Evolutionary conservation across 1,139 yeast genomes (phyloP).

Genomic region (Saccharomyces hybrid): DNA sequence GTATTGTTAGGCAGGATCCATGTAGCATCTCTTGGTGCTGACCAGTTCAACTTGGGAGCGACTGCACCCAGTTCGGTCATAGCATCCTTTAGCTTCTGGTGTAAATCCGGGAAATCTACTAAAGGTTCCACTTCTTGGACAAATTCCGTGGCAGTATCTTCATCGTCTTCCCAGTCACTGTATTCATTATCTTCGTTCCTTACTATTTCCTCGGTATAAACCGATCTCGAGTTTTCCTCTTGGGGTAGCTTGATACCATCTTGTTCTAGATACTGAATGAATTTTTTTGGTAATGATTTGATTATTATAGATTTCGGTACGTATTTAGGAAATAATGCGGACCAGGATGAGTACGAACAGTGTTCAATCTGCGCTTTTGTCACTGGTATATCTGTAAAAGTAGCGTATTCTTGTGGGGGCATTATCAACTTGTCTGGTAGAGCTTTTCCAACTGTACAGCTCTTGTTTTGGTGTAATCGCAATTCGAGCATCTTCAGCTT

Average conservation of each 20-base stretch:
- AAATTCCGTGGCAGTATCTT: conserved; percentile 32
- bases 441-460: neutral
- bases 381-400: conserved; percentile 36
- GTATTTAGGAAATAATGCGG: conserved; percentile 43
- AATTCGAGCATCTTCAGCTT: neutral
- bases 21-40: conserved; percentile 87
- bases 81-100: conserved; percentile 40
- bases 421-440: neutral
- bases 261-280: conserved; percentile 59
- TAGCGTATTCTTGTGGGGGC: conserved; percentile 13
- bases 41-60: conserved; percentile 91
- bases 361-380: conserved; percentile 47
- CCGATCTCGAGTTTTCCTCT: conserved; percentile 25
- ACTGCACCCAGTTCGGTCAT: conserved; percentile 51
- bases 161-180: conserved; percentile 61
- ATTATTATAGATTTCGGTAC: conserved; percentile 50
- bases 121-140: conserved; percentile 37
- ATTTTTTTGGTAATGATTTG: conserved; percentile 57
- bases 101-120: conserved; percentile 50
- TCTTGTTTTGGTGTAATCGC: neutral
- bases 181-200: conserved; percentile 55
- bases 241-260: conserved; percentile 72
- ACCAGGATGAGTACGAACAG: conserved; percentile 75
- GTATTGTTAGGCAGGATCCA: conserved; percentile 84
- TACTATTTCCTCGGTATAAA: conserved; percentile 35